phyloP scores from a whole-genome alignment of 2,329 filamentous ascomycete species.

The Xylariales sp. region DNA sequence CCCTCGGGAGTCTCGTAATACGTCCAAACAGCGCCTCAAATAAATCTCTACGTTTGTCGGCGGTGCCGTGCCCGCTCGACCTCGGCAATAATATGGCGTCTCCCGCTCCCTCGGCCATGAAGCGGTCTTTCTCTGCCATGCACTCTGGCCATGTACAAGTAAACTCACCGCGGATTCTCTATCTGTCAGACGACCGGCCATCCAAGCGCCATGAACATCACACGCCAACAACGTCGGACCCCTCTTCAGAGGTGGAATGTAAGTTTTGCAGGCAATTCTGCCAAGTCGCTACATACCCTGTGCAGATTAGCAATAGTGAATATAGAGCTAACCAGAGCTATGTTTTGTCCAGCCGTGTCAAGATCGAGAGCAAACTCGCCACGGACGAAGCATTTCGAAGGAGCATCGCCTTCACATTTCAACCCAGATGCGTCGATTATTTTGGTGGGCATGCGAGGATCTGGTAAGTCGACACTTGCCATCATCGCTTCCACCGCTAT shows the following conservation, averaged over 20 bases:
- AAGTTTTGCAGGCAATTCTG: too few relatives aligned
- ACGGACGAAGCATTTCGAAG: slow-evolving; percentile 17
- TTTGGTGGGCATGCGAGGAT: slow-evolving; percentile 67
- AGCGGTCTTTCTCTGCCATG: slow-evolving; percentile 32
- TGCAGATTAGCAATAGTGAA: neutral
- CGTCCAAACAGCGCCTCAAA: neutral
- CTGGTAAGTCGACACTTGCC: slow-evolving; percentile 71
- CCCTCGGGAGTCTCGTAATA: too few relatives aligned
- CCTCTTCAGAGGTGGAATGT: slow-evolving; percentile 3
- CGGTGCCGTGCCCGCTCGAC: too few relatives aligned
- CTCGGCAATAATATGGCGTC: too few relatives aligned
- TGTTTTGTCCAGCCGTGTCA: slow-evolving; percentile 1
- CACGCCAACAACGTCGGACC: neutral
- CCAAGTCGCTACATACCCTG: too few relatives aligned
- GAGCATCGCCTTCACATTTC: slow-evolving; percentile 30
- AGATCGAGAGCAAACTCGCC: slow-evolving; percentile 14
- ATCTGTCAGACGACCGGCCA: neutral
- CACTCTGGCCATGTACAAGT: slow-evolving; percentile 17
- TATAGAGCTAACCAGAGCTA: neutral
- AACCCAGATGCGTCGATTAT: slow-evolving; percentile 64
- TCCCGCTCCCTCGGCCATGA: slow-evolving; percentile 30
- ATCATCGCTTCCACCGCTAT: slow-evolving; percentile 71
- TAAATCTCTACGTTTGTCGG: neutral
- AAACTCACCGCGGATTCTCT: slow-evolving; percentile 8
- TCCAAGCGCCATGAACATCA: slow-evolving; percentile 5